A percentile compares a stretch with the other conserved stretches of the same genome.
phyloP scores from a whole-genome alignment of 768 basidiomycete genomes.

The Arthromyces matolae region DNA sequence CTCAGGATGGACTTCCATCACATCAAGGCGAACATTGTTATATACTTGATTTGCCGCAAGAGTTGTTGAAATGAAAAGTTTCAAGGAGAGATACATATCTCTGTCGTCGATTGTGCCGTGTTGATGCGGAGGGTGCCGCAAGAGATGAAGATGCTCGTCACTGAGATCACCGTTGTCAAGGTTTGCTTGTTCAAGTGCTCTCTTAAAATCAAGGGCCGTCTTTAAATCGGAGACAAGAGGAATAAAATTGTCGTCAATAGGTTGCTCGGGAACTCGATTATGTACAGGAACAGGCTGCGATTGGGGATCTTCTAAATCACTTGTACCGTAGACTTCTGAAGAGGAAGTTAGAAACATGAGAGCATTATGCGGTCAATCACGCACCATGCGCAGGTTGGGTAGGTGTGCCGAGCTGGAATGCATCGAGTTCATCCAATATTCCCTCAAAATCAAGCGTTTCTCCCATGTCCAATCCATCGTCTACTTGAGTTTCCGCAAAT shows the following conservation, averaged over 20 bases:
- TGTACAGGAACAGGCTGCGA: neutral
- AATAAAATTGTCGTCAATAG: neutral
- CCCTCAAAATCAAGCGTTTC: too few species aligned
- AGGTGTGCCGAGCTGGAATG: neutral
- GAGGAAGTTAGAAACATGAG: neutral
- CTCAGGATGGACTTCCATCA: conserved; percentile 8
- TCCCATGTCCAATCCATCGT: neutral
- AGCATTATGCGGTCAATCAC: neutral
- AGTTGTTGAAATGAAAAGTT: conserved; percentile 3
- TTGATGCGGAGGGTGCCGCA: neutral
- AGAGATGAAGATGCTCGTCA: conserved; percentile 1
- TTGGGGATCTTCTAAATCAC: neutral
- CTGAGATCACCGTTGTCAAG: conserved; percentile 5
- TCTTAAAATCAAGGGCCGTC: neutral
- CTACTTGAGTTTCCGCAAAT: neutral
- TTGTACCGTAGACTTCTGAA: neutral
- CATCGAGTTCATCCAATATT: too few species aligned
- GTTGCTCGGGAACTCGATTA: neutral
- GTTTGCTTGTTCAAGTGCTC: neutral
- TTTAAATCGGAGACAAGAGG: neutral
- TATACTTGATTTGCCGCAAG: conserved; percentile 8
- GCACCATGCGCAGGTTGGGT: neutral
- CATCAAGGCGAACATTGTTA: conserved; percentile 10
- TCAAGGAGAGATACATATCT: conserved; percentile 2
- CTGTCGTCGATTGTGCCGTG: neutral